phyloP scores from a whole-genome alignment of 768 basidiomycete genomes.

The Suillus bovinus region DNA sequence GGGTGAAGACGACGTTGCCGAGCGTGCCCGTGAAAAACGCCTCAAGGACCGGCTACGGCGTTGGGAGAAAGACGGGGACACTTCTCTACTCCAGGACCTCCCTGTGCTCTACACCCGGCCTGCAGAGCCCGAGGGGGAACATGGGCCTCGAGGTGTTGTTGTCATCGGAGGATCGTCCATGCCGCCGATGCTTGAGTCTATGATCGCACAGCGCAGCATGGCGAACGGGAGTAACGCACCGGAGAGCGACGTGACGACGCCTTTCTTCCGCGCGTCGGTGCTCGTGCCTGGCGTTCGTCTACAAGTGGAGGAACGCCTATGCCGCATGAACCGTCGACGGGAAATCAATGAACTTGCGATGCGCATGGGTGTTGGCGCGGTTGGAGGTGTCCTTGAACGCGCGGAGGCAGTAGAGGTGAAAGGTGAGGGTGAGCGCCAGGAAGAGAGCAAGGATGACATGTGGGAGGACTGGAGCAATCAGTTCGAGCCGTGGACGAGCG shows the following conservation, averaged over 20 bases:
- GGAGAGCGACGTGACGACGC: conserved; percentile 30
- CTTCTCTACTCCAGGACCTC: conserved; percentile 59
- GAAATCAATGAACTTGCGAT: conserved; percentile 82
- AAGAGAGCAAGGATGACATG: conserved; percentile 32
- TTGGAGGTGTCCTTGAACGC: conserved; percentile 65
- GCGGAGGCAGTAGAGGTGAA: conserved; percentile 11
- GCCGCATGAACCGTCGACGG: conserved; percentile 60
- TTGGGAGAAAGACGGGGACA: conserved; percentile 68
- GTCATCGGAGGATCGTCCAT: conserved; percentile 50
- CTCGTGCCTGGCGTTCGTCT: conserved; percentile 67
- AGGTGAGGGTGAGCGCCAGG: conserved; percentile 5
- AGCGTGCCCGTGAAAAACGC: conserved; percentile 69
- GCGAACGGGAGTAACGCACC: conserved; percentile 17
- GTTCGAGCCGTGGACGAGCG: conserved; percentile 68
- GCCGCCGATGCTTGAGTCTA: conserved; percentile 24
- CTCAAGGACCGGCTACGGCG: conserved; percentile 67
- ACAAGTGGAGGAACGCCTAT: conserved; percentile 49
- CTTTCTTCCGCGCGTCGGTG: conserved; percentile 69
- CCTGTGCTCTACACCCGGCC: conserved; percentile 48
- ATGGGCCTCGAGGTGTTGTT: conserved; percentile 41
- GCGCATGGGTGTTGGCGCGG: conserved; percentile 78
- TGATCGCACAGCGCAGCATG: conserved; percentile 20
- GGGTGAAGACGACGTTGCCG: conserved; percentile 66
- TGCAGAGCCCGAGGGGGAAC: conserved; percentile 37
- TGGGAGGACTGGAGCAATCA: conserved; percentile 69